These are phyloP conservation scores for Rhytidhysteron rufulum DNA, from an alignment of 2,329 filamentous ascomycete genomes.

Conservation along the genomic window DNA sequence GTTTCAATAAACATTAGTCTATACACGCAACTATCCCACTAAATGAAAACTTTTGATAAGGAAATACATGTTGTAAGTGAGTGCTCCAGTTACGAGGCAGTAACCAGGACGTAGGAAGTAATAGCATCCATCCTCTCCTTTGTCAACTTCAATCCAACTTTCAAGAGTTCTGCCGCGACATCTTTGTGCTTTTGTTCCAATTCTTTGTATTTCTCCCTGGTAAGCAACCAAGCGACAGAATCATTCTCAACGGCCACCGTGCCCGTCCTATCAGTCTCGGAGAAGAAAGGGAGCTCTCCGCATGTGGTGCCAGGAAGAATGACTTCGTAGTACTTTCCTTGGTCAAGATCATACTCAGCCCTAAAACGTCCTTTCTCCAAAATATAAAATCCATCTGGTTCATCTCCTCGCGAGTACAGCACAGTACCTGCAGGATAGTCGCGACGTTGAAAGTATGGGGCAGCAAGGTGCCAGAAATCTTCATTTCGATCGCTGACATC, in stretches of 20 bases:
- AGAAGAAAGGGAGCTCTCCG: constrained; percentile 94
- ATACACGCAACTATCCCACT: too few species aligned
- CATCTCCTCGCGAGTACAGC: constrained; percentile 72
- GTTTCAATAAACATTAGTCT: too few species aligned
- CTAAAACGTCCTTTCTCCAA: constrained; percentile 84
- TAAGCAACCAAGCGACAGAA: constrained; percentile 79
- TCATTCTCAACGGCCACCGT: constrained; percentile 80
- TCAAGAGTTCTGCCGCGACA: constrained; percentile 78
- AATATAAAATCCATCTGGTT: constrained; percentile 81
- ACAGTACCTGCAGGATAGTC: constrained; percentile 66
- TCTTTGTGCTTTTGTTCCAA: constrained; percentile 71
- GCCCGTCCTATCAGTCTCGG: constrained; percentile 80
- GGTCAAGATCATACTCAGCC: constrained; percentile 85
- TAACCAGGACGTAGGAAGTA: constrained; percentile 48
- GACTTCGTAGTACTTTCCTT: constrained; percentile 83
- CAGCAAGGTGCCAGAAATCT: constrained; percentile 88
- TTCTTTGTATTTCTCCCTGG: constrained; percentile 64
- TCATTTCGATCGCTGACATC: constrained; percentile 81
- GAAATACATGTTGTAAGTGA: neutral
- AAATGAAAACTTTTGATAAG: neutral
- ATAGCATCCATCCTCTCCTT: constrained; percentile 83
- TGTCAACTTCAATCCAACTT: constrained; percentile 86
- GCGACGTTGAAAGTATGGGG: constrained; percentile 68
- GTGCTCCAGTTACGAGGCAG: constrained; percentile 16
- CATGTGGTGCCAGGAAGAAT: constrained; percentile 94